Conservation (phyloP, 345 rosid genomes). For the Salix arbutifolia region DNA sequence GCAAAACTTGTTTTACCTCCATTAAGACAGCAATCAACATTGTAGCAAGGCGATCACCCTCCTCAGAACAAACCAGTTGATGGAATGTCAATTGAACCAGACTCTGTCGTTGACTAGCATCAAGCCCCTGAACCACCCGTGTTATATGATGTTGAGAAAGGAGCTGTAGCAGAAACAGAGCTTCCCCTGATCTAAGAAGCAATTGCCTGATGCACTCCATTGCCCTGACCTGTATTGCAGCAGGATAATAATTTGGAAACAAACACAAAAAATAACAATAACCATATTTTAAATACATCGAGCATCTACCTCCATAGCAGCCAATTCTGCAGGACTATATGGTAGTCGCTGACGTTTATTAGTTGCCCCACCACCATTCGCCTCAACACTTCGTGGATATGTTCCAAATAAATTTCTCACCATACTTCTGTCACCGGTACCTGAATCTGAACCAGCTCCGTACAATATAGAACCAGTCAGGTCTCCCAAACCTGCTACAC, state of each 20-base stretch:
- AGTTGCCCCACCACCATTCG: conserved; percentile 58
- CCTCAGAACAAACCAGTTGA: conserved; percentile 90
- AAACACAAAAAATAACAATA: not conserved
- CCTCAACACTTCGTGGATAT: conserved; percentile 45
- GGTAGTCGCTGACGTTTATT: conserved; percentile 85
- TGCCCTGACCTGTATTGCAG: conserved; percentile 67
- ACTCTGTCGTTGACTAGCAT: conserved; percentile 54
- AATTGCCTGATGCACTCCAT: conserved; percentile 95
- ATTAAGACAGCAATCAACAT: conserved; percentile 77
- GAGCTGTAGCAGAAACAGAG: conserved; percentile 84
- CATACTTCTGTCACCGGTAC: conserved; percentile 66
- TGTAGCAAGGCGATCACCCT: conserved; percentile 87
- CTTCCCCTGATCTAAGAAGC: conserved; percentile 97
- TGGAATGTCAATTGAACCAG: conserved; percentile 80
- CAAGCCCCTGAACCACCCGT: conserved; percentile 82
- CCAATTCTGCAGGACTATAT: conserved; percentile 82
- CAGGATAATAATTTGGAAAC: conserved; percentile 6
- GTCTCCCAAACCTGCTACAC: conserved; percentile 88
- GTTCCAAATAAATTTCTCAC: conserved; percentile 74
- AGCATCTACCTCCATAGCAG: conserved; percentile 76
- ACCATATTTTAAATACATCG: not conserved
- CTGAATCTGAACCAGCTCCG: conserved; percentile 63
- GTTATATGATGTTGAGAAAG: conserved; percentile 81
- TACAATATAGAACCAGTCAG: conserved; percentile 84
- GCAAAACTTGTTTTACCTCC: conserved; percentile 57